A percentile compares a stretch with the other conserved stretches of the same genome.
Evolutionary conservation across 2,329 filamentous ascomycete genomes (phyloP).

Genomic region (Epichloe hybrida): DNA sequence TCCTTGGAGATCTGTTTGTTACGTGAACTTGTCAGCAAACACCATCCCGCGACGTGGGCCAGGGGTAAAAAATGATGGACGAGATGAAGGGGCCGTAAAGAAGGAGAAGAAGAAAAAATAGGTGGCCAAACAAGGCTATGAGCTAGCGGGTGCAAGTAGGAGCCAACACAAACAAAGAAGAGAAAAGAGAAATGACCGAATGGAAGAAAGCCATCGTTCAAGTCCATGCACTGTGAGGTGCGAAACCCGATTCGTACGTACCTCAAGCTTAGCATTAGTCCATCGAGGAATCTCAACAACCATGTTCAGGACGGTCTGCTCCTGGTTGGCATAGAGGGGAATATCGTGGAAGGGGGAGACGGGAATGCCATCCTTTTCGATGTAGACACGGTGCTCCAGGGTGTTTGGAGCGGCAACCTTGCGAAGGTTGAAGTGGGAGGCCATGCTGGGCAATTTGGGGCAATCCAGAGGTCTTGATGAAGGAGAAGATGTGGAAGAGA

Average conservation of each 20-base stretch:
- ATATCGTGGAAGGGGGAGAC: constrained; percentile 99
- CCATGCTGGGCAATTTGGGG: constrained; percentile 28
- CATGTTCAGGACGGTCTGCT: constrained; percentile 98
- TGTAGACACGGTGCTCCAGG: constrained; percentile 91
- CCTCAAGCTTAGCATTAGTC: constrained; percentile 99
- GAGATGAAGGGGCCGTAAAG: too few relatives aligned
- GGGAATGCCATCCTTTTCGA: constrained; percentile 92
- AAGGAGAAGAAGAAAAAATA: too few relatives aligned
- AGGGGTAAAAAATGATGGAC: not conserved
- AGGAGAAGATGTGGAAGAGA: constrained; percentile 2
- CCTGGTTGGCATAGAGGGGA: constrained; percentile 90
- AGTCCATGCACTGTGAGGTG: not conserved
- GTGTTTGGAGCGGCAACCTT: constrained; percentile 87
- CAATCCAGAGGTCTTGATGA: constrained; percentile 12
- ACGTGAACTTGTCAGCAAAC: constrained; percentile 11
- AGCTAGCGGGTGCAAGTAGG: too few relatives aligned
- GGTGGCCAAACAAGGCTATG: not conserved
- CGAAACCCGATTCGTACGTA: constrained; percentile 29
- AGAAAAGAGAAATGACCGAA: too few relatives aligned
- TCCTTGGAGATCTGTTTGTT: constrained; percentile 82
- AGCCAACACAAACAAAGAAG: too few relatives aligned
- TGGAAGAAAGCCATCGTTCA: not conserved
- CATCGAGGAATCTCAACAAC: constrained; percentile 97
- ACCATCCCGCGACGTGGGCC: not conserved
- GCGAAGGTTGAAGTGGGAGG: constrained; percentile 60